Conservation (phyloP, 345 rosid species). For the Lepidium didymum region DNA sequence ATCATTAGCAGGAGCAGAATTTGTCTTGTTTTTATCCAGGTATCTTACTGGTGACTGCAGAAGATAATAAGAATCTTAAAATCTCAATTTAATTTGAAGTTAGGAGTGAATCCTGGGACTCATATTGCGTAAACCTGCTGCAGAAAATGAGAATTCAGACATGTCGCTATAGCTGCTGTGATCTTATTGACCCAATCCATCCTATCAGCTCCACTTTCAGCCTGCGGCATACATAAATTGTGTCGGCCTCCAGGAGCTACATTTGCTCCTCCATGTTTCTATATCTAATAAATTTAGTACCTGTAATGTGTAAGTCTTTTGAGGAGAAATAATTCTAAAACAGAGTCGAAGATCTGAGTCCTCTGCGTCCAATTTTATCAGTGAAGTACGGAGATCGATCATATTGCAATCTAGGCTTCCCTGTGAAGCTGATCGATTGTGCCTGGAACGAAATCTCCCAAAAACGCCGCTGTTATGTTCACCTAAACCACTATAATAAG, state of each 20-base stretch:
- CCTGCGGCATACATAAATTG: conserved; percentile 35
- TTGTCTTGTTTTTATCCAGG: conserved; percentile 28
- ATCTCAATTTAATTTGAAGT: not conserved
- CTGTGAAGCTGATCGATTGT: conserved; percentile 49
- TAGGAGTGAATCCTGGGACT: not conserved
- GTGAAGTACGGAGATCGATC: conserved; percentile 64
- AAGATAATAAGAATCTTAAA: not conserved
- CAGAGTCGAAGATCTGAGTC: conserved; percentile 76
- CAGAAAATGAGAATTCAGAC: conserved; percentile 55
- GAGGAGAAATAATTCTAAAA: conserved; percentile 78
- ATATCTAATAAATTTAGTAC: conserved; percentile 29
- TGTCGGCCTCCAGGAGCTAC: conserved; percentile 1
- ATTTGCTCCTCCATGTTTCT: not conserved
- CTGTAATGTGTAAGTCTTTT: conserved; percentile 71
- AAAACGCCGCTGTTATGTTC: conserved; percentile 60
- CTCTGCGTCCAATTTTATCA: conserved; percentile 71
- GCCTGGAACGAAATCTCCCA: conserved; percentile 69
- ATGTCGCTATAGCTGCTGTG: conserved; percentile 61
- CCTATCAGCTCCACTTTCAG: conserved; percentile 84
- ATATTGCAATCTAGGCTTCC: conserved; percentile 44
- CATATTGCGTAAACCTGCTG: conserved; percentile 50
- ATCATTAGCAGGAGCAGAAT: conserved; percentile 26
- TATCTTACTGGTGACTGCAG: conserved; percentile 39
- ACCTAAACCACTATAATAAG: conserved; percentile 48
- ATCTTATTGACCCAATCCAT: conserved; percentile 82